Base-by-base conservation (phyloP, 2,329 filamentous ascomycete species). In the Ophiostoma quercus region DNA sequence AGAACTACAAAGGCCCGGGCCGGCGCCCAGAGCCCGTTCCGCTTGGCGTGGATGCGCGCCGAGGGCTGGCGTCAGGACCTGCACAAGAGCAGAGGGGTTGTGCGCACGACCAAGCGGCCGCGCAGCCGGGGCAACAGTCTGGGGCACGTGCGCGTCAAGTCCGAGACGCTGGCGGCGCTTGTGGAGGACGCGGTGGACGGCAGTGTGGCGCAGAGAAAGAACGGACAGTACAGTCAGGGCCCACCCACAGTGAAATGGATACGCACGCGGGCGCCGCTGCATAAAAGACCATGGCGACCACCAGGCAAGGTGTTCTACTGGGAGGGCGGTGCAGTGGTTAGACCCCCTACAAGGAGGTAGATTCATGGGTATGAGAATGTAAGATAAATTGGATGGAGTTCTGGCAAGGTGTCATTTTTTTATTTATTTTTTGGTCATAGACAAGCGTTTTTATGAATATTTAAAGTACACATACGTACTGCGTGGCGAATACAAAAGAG, bases 1-100 rank as follows among this genome's bases (percentile, higher is more conserved):
- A 62, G 16, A 19, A 34, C 34, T 34, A 34, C 3, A 34, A 34
- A 34, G 3, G 8, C 34, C 1, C 34, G 57, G 5, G 14, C 57
- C 25, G 43, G 39, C 8, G 34, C 19, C 8, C 47, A 25, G 12
- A 67, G 66, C 39, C 71, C 77, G 0, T 77, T 74, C 66, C 76
- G 79, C 11, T 74, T 80, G 25, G 77, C 79, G 2, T 81, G 79
- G 79, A 70, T 79, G 51, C 80, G 76, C 69, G 77, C 77, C 2
- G 76, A 80, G 69, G 79, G 79, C 1, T 81, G 79, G 79, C 75
- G 78, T 25, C 75, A 75, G 51, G 74, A 76, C 67, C 70, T 81
- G 34, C 73, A 74, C 4, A 75, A 73, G 60, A 76, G 76, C 3
- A 76, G 77, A 2, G 77, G 79, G 65, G 66, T 77, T 9, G 74